Evolutionary conservation across 495 filamentous ascomycete species (phyloP).

Genomic region (Annulohypoxylon nitens): DNA sequence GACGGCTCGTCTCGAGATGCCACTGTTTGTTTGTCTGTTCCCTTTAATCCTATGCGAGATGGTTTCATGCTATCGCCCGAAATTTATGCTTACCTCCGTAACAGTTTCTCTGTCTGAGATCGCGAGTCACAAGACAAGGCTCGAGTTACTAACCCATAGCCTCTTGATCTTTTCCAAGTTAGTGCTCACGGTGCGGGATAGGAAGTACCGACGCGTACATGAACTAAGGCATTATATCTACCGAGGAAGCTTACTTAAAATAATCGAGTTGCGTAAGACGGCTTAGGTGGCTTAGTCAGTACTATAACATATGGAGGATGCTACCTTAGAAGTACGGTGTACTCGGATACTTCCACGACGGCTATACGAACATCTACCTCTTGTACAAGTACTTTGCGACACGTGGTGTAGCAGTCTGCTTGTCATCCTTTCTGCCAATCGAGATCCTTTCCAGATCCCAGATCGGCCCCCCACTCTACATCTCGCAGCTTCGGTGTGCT

Average conservation of each 20-base stretch:
- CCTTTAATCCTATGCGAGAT: constrained; percentile 24
- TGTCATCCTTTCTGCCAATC: constrained; percentile 45
- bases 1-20: constrained; percentile 43
- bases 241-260: constrained; percentile 11
- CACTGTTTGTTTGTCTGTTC: constrained; percentile 20
- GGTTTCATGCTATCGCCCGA: constrained; percentile 43
- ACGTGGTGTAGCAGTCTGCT: constrained; percentile 40
- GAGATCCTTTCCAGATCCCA: constrained; percentile 48
- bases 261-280: constrained; percentile 9
- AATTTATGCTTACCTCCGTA: constrained; percentile 18
- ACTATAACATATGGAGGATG: background rate
- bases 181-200: background rate
- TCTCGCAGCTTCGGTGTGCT: constrained; percentile 33
- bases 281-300: constrained; percentile 13
- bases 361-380: background rate
- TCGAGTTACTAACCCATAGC: background rate
- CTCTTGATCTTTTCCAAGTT: background rate
- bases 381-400: constrained; percentile 36
- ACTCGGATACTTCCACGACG: constrained; percentile 5
- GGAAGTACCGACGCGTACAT: background rate
- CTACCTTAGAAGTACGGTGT: background rate
- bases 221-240: constrained; percentile 3
- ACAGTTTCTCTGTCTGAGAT: constrained; percentile 35
- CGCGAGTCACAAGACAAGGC: constrained; percentile 29
- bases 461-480: constrained; percentile 41